A percentile compares a stretch with the other conserved stretches of the same genome.
These are phyloP conservation scores for Hylodesmum podocarpum DNA, from an alignment of 306 rosid genomes.

Conservation along the genomic window DNA sequence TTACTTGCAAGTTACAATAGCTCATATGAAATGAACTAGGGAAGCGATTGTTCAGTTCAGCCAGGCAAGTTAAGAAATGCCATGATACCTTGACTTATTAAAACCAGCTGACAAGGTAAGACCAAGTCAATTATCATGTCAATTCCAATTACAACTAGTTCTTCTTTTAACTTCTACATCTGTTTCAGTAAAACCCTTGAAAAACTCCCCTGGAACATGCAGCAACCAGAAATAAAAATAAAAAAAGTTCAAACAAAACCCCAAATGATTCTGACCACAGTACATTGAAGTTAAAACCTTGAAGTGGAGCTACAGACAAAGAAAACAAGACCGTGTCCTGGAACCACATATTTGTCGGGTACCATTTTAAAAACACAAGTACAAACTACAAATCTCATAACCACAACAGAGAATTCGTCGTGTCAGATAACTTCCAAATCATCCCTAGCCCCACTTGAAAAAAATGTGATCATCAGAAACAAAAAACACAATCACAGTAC, in stretches of 20 bases:
- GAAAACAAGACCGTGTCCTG: background rate
- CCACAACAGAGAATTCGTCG: background rate
- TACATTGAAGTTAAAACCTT: background rate
- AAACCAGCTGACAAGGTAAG: background rate
- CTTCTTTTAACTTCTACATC: background rate
- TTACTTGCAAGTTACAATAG: background rate
- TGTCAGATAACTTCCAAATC: constrained; percentile 19
- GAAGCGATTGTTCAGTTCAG: background rate
- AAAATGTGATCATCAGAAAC: too few species aligned
- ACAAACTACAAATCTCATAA: constrained; percentile 2
- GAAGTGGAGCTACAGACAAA: background rate
- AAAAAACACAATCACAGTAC: too few species aligned
- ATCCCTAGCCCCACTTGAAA: background rate
- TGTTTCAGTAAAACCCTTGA: background rate
- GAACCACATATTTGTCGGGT: background rate
- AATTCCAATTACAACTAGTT: background rate
- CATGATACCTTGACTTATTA: background rate
- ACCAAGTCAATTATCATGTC: background rate
- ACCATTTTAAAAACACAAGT: background rate
- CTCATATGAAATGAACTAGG: background rate
- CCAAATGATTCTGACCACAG: background rate
- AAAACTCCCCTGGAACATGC: too few species aligned
- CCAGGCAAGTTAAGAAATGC: background rate
- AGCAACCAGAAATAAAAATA: too few species aligned
- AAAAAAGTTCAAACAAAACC: too few species aligned